Evolutionary conservation across 306 rosid genomes (phyloP).

Genomic region (Lathyrus oleraceus): DNA sequence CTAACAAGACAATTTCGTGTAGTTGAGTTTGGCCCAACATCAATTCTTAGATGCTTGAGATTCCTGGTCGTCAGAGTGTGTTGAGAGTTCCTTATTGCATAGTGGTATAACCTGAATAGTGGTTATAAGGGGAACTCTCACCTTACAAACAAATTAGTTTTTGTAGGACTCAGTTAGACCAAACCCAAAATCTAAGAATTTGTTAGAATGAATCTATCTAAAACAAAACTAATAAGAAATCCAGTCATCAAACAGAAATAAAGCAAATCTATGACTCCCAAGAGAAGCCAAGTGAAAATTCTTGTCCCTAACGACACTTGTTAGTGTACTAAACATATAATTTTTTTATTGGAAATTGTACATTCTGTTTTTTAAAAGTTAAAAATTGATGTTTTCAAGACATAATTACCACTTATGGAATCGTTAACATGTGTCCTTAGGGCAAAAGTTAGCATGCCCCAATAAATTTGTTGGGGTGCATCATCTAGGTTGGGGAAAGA

Average conservation of each 20-base stretch:
- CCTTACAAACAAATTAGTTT: background rate
- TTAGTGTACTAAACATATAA: too few relatives aligned
- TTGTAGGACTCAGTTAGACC: background rate
- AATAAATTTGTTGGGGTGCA: background rate
- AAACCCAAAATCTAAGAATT: background rate
- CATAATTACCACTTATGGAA: too few relatives aligned
- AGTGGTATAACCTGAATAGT: background rate
- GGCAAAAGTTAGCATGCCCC: too few relatives aligned
- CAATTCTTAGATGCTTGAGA: background rate
- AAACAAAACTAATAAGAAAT: conserved; percentile 13
- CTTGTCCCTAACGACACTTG: too few relatives aligned
- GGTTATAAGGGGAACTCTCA: background rate
- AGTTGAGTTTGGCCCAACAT: background rate
- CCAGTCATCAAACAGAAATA: background rate
- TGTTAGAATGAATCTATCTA: background rate
- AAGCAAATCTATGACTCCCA: background rate
- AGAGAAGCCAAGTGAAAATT: background rate
- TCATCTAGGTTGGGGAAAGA: background rate
- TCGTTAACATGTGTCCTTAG: too few relatives aligned
- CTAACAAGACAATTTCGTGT: background rate
- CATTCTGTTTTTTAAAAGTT: too few relatives aligned
- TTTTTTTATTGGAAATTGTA: too few relatives aligned
- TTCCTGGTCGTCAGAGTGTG: background rate
- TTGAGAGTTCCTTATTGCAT: background rate
- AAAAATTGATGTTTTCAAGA: too few relatives aligned